Percentiles rank a stretch among this genome's conserved stretches.
Conservation (phyloP, 2,329 filamentous ascomycete genomes). For the Sclerotinia borealis region DNA sequence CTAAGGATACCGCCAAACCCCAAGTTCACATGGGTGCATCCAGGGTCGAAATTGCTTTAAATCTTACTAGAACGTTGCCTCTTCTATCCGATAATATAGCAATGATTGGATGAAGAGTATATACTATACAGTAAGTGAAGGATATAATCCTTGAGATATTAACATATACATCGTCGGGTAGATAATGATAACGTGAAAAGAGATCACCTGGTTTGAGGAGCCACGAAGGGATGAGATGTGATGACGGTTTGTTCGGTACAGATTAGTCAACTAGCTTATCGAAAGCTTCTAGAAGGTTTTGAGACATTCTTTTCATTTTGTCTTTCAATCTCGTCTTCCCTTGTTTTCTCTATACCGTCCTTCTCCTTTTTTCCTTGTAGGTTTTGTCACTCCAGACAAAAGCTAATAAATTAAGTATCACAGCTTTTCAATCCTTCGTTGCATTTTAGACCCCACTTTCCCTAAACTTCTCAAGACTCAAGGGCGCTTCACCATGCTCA, state of each 20-base stretch:
- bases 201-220: neutral
- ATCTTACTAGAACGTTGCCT: neutral
- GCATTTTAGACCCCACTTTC: conserved; percentile 5
- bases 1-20: neutral
- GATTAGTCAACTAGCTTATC: neutral
- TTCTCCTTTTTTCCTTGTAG: neutral
- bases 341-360: neutral
- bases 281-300: conserved; percentile 5
- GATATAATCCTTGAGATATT: neutral
- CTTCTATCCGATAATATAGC: neutral
- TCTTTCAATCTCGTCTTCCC: neutral
- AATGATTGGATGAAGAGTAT: neutral
- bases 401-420: conserved; percentile 5
- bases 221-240: neutral
- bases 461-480: neutral
- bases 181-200: neutral
- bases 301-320: neutral
- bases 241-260: too few species aligned
- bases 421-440: conserved; percentile 10
- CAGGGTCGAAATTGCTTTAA: neutral
- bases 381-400: neutral
- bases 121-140: neutral
- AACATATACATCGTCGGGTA: neutral
- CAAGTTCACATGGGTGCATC: neutral
- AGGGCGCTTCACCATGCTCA: conserved; percentile 5